Evolutionary conservation across 2,329 filamentous ascomycete species (phyloP).

Genomic region (Epichloe gansuensis): DNA sequence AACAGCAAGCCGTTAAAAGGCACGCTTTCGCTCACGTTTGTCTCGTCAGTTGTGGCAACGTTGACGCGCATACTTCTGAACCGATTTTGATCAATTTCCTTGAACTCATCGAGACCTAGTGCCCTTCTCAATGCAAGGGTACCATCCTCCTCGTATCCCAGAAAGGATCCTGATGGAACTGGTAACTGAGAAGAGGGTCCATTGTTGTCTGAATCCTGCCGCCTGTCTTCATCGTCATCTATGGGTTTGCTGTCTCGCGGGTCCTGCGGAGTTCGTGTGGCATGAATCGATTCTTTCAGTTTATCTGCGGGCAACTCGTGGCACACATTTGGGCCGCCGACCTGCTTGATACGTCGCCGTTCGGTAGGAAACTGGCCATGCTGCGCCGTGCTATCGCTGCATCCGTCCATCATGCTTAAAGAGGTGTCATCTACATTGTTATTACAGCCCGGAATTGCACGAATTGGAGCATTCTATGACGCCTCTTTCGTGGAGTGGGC

Average conservation of each 20-base stretch:
- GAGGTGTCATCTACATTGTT: not conserved
- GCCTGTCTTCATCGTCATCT: not conserved
- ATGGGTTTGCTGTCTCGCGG: not conserved
- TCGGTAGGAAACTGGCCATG: not conserved
- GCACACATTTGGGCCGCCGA: not conserved
- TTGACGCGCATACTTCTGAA: not conserved
- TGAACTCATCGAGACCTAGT: not conserved
- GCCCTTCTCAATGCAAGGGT: not conserved
- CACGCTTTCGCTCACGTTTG: not conserved
- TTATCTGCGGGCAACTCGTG: not conserved
- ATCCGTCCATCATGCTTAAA: not conserved
- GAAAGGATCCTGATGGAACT: too few relatives aligned
- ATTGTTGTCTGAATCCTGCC: not conserved
- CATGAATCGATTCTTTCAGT: not conserved
- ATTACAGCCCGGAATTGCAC: not conserved
- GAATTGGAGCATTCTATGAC: constrained; percentile 20
- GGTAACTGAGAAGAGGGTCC: not conserved
- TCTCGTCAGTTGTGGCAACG: not conserved
- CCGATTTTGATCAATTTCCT: not conserved
- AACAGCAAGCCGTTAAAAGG: not conserved
- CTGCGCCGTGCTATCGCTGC: not conserved
- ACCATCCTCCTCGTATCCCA: not conserved
- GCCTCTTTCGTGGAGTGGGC: constrained; percentile 14
- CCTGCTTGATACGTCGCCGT: not conserved
- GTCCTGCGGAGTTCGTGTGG: too few relatives aligned